Evolutionary conservation across 1,284 basidiomycete genomes (phyloP).

Genomic region (Mycosarcoma maydis): DNA sequence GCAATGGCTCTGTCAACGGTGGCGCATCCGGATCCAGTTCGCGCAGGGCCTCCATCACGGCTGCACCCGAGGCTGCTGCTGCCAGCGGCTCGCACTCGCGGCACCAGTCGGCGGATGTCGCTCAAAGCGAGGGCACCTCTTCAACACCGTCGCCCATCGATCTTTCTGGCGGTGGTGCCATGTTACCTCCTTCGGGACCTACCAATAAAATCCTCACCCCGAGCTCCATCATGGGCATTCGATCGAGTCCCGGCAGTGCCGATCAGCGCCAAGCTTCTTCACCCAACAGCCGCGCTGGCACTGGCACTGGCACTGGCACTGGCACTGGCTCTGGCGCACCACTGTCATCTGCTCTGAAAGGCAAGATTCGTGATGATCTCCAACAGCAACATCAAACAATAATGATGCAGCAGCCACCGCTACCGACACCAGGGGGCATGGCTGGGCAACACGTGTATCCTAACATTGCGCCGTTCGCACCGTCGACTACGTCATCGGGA

Average conservation of each 20-base stretch:
- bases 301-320: too few species aligned
- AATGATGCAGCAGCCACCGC: constrained; percentile 19
- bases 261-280: constrained; percentile 15
- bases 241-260: constrained; percentile 16
- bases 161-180: constrained; percentile 33
- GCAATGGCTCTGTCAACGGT: constrained; percentile 19
- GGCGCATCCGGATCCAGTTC: constrained; percentile 19
- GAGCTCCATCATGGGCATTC: constrained; percentile 63
- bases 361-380: constrained; percentile 24
- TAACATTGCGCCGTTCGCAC: constrained; percentile 36
- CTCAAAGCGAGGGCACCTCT: constrained; percentile 52
- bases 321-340: not conserved
- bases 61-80: constrained; percentile 1
- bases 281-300: constrained; percentile 8
- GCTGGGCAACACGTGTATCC: constrained; percentile 16
- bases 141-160: constrained; percentile 65
- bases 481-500: not conserved
- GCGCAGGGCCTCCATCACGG: constrained; percentile 25
- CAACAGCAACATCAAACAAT: constrained; percentile 22
- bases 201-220: constrained; percentile 60
- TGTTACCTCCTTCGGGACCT: constrained; percentile 47
- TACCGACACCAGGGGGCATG: constrained; percentile 10
- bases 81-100: constrained; percentile 21
- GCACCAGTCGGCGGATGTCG: constrained; percentile 49
- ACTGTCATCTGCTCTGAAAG: constrained; percentile 15